Evolutionary conservation across 1,284 basidiomycete species (phyloP).

Genomic region (Melampsora americana): DNA sequence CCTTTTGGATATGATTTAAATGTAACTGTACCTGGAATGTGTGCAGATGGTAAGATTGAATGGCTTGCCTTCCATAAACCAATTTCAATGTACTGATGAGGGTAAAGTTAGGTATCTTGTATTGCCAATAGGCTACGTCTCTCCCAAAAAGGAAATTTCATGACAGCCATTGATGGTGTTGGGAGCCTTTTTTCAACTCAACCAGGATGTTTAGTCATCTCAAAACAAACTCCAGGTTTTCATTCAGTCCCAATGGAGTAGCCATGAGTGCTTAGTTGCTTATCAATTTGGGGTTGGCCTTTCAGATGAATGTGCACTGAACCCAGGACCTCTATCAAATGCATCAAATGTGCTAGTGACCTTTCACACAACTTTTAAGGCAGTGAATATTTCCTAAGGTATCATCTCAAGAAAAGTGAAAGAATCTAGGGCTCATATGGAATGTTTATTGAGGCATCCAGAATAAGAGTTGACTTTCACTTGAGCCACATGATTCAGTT

Average conservation of each 20-base stretch:
- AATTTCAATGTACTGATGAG: not conserved
- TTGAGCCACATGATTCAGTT: too few relatives aligned
- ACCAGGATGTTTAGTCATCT: conserved; percentile 69
- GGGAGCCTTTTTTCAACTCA: conserved; percentile 72
- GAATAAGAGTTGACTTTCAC: too few relatives aligned
- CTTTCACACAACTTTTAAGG: not conserved
- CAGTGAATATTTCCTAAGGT: not conserved
- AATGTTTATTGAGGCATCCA: too few relatives aligned
- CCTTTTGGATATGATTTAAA: not conserved
- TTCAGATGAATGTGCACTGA: not conserved
- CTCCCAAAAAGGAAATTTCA: conserved; percentile 74
- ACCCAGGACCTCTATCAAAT: not conserved
- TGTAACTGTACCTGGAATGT: not conserved
- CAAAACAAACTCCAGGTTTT: not conserved
- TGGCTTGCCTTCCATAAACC: conserved; percentile 60
- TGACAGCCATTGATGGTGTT: conserved; percentile 66
- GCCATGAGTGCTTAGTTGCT: not conserved
- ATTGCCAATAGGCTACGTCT: conserved; percentile 64
- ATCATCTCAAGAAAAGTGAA: too few relatives aligned
- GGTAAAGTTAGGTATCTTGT: conserved; percentile 54
- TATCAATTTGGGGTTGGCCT: too few relatives aligned
- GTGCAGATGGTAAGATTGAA: conserved; percentile 52
- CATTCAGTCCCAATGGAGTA: not conserved
- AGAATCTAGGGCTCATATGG: too few relatives aligned
- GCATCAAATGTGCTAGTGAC: not conserved